phyloP scores from a whole-genome alignment of 2,329 filamentous ascomycete species.

The Dryadomyces quercivorus region DNA sequence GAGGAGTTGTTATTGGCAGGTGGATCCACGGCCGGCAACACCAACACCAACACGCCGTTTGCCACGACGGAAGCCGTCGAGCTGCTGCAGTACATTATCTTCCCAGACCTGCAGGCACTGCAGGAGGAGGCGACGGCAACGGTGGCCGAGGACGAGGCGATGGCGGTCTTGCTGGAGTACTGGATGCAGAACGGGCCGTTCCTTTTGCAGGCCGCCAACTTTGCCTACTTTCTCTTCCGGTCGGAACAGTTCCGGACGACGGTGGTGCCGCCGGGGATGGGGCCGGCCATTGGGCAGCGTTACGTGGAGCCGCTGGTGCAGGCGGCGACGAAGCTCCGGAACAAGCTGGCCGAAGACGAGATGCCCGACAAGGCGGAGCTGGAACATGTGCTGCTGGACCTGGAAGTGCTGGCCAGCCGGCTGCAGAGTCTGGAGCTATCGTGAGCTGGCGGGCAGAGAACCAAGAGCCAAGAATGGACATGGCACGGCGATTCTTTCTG shows the following conservation, averaged over 20 bases:
- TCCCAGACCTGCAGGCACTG: constrained; percentile 41
- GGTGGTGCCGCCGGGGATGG: constrained; percentile 43
- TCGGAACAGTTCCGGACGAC: constrained; percentile 26
- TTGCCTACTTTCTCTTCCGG: constrained; percentile 43
- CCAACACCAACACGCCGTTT: constrained; percentile 34
- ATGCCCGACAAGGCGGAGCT: not conserved
- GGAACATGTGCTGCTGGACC: constrained; percentile 6
- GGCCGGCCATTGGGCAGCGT: constrained; percentile 42
- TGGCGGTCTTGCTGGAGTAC: constrained; percentile 31
- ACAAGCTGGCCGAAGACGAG: not conserved
- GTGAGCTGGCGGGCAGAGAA: not conserved
- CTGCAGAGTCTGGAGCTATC: constrained; percentile 9
- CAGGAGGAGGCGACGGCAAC: constrained; percentile 18
- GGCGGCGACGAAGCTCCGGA: constrained; percentile 16
- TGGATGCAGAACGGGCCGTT: constrained; percentile 39
- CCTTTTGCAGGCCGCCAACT: constrained; percentile 48
- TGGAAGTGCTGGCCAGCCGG: constrained; percentile 8
- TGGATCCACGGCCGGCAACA: not conserved
- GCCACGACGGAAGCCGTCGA: constrained; percentile 42
- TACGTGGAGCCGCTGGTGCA: constrained; percentile 42
- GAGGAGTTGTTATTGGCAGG: constrained; percentile 42
- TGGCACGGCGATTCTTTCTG: too few species aligned
- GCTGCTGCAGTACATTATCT: constrained; percentile 47
- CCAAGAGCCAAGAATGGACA: too few species aligned
- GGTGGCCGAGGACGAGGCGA: constrained; percentile 20